phyloP scores from a whole-genome alignment of 768 basidiomycete genomes.

The Boletus patriciae region DNA sequence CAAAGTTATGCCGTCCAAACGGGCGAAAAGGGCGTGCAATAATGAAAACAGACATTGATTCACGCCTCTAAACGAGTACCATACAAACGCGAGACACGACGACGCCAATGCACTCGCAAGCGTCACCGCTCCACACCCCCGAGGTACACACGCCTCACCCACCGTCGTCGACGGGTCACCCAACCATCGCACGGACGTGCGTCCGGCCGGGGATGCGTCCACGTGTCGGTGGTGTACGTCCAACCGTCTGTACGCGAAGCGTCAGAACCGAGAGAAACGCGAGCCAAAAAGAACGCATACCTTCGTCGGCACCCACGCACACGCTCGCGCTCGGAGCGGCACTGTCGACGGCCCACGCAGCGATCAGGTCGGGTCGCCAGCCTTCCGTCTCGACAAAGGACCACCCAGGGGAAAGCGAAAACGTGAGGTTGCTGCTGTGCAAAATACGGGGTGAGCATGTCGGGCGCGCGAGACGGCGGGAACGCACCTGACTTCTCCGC shows the following conservation, averaged over 20 bases:
- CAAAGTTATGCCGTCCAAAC: too few species aligned
- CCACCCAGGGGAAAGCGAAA: conserved; percentile 75
- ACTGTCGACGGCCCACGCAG: conserved; percentile 47
- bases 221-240: conserved; percentile 79
- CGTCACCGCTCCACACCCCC: conserved; percentile 1
- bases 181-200: conserved; percentile 44
- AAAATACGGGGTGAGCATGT: conserved; percentile 16
- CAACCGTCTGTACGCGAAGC: conserved; percentile 49
- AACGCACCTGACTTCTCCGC: conserved; percentile 9
- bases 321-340: neutral
- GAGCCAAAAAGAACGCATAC: conserved; percentile 9
- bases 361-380: conserved; percentile 68
- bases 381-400: conserved; percentile 72
- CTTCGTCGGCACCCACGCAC: conserved; percentile 27
- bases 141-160: conserved; percentile 64
- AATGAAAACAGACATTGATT: too few species aligned
- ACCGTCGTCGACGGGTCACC: conserved; percentile 66
- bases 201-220: conserved; percentile 51
- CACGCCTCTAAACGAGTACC: too few species aligned
- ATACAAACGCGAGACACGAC: too few species aligned
- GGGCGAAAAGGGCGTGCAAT: too few species aligned
- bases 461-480: neutral
- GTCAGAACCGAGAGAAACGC: neutral
- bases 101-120: too few species aligned
- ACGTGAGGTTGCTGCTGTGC: conserved; percentile 75